phyloP scores from a whole-genome alignment of 305 asterid species.

The Galium porrigens region DNA sequence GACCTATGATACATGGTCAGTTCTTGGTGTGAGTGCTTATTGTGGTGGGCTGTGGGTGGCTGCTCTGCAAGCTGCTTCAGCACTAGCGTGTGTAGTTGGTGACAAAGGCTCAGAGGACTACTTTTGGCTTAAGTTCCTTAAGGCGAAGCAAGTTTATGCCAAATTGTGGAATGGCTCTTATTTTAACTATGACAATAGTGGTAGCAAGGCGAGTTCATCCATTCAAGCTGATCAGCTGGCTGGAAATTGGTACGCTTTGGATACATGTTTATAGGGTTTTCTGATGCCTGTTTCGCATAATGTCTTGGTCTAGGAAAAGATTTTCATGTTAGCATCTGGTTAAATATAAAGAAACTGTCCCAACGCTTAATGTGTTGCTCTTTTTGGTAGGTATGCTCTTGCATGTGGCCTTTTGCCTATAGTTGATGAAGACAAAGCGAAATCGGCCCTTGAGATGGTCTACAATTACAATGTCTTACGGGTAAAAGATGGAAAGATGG shows the following conservation, averaged over 20 bases:
- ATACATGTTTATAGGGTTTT: not conserved
- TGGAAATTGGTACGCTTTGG: constrained; percentile 62
- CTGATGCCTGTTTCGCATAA: not conserved
- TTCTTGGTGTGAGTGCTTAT: constrained; percentile 81
- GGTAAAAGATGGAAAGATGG: constrained; percentile 59
- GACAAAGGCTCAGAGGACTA: constrained; percentile 67
- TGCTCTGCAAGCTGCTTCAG: constrained; percentile 84
- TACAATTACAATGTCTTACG: constrained; percentile 66
- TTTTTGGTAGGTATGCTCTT: constrained; percentile 62
- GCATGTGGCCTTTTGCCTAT: constrained; percentile 78
- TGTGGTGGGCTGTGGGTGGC: constrained; percentile 99
- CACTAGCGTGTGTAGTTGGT: constrained; percentile 67
- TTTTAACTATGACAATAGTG: constrained; percentile 67
- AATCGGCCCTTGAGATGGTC: constrained; percentile 49
- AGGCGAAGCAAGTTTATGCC: constrained; percentile 64
- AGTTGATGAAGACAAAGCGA: constrained; percentile 70
- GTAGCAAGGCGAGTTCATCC: constrained; percentile 52
- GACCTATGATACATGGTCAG: constrained; percentile 91
- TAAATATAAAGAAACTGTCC: not conserved
- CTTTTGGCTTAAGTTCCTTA: constrained; percentile 62
- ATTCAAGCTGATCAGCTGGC: constrained; percentile 97
- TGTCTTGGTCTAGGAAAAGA: not conserved
- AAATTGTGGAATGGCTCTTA: constrained; percentile 86
- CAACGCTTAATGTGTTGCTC: not conserved
- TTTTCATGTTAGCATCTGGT: not conserved